Evolutionary conservation across 148 eudicot species (phyloP).

Genomic region (Chenopodium berlandieri): DNA sequence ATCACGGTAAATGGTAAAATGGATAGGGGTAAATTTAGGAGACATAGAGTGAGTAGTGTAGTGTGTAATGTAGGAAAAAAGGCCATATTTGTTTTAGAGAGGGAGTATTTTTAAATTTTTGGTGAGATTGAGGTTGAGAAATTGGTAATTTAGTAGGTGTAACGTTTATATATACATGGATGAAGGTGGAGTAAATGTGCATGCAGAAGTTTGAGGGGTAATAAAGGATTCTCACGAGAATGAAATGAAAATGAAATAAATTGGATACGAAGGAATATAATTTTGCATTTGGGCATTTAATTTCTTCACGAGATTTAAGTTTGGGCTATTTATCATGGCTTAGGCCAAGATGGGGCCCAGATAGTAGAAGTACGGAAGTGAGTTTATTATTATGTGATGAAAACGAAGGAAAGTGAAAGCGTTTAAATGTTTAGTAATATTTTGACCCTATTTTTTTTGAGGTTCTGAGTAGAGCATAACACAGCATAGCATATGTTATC

Average conservation of each 20-base stretch:
- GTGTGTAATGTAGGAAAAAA: constrained; percentile 6
- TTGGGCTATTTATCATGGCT: not conserved
- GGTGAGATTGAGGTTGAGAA: constrained; percentile 1
- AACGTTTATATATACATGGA: constrained; percentile 6
- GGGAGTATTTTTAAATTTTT: not conserved
- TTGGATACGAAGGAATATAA: constrained; percentile 10
- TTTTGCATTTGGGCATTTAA: constrained; percentile 37
- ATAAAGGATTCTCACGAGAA: constrained; percentile 58
- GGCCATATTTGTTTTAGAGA: constrained; percentile 28
- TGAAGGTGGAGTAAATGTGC: constrained; percentile 6
- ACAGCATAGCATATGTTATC: no score
- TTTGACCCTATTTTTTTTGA: no score
- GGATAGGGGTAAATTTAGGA: constrained; percentile 28
- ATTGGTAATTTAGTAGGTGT: not conserved
- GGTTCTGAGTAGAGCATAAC: no score
- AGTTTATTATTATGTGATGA: no score
- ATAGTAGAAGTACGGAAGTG: not conserved
- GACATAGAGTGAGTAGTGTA: constrained; percentile 25
- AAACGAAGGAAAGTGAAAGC: no score
- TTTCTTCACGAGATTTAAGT: constrained; percentile 50
- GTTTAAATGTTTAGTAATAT: no score
- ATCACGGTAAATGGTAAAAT: constrained; percentile 51
- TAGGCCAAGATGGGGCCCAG: not conserved
- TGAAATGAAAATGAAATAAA: constrained; percentile 43
- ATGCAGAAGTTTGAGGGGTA: constrained; percentile 22